Evolutionary conservation across 2,329 filamentous ascomycete genomes (phyloP).

Genomic region (Colletotrichum endophyticum): DNA sequence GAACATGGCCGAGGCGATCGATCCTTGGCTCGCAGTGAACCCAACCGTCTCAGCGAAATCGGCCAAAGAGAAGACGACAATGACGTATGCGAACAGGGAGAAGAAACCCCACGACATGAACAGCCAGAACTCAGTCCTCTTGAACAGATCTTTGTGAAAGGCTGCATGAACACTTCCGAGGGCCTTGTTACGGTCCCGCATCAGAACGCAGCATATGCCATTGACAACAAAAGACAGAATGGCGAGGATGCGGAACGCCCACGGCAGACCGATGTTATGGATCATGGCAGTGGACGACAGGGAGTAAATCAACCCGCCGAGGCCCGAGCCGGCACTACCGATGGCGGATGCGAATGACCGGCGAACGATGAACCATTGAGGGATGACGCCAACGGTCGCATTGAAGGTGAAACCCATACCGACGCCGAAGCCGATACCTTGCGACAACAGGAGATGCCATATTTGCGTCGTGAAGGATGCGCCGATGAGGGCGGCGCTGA

Average conservation of each 20-base stretch:
- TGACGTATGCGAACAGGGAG: conserved; percentile 75
- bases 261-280: conserved; percentile 63
- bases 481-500: conserved; percentile 62
- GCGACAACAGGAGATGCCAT: conserved; percentile 78
- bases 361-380: conserved; percentile 76
- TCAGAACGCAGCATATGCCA: conserved; percentile 62
- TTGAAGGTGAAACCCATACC: conserved; percentile 82
- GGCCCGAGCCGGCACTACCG: conserved; percentile 70
- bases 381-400: conserved; percentile 67
- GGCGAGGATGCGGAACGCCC: conserved; percentile 71
- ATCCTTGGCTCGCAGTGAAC: conserved; percentile 69
- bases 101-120: conserved; percentile 73
- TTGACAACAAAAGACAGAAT: conserved; percentile 71
- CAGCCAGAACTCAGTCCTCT: conserved; percentile 65
- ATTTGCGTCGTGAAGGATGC: conserved; percentile 72
- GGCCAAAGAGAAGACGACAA: conserved; percentile 77
- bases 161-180: conserved; percentile 70
- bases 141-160: conserved; percentile 70
- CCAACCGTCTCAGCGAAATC: conserved; percentile 75
- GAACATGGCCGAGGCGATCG: conserved; percentile 74
- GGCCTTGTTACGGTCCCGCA: conserved; percentile 74
- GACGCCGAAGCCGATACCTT: conserved; percentile 78
- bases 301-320: conserved; percentile 76
- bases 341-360: conserved; percentile 75
- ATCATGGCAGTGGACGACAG: conserved; percentile 74